Conservation (phyloP, 805 yeast species). For the Wickerhamomyces xylosicus region DNA sequence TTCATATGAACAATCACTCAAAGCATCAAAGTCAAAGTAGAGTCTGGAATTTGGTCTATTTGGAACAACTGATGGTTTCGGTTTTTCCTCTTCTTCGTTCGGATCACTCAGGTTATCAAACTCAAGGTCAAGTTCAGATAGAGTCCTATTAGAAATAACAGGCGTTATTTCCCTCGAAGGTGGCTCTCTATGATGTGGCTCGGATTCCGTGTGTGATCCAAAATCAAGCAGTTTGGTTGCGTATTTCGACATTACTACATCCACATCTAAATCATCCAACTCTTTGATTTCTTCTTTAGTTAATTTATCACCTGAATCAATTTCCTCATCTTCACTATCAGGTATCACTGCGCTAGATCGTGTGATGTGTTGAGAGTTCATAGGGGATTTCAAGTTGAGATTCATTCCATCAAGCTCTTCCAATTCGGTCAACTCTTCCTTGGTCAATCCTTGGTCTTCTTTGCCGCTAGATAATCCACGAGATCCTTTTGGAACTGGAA, state of each 20-base stretch:
- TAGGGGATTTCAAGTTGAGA: background rate
- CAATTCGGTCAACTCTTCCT: background rate
- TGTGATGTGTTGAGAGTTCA: background rate
- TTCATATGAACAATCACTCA: too few species aligned
- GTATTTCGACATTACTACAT: background rate
- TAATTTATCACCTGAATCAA: background rate
- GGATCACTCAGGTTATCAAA: too few species aligned
- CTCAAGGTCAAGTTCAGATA: too few species aligned
- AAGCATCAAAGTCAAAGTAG: too few species aligned
- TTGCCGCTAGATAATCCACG: too few species aligned
- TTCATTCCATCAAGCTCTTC: background rate
- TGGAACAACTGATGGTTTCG: too few species aligned
- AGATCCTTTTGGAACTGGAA: too few species aligned
- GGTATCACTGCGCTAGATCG: background rate
- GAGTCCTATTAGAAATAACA: too few species aligned
- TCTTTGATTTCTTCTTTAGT: slow-evolving; percentile 1
- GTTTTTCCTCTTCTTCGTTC: too few species aligned
- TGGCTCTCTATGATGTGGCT: too few species aligned
- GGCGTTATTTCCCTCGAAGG: too few species aligned
- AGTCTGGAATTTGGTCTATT: too few species aligned
- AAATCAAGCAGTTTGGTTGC: background rate
- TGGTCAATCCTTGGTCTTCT: background rate
- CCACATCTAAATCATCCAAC: background rate
- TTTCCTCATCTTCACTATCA: slow-evolving; percentile 1
- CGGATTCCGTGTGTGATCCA: background rate